A percentile compares a stretch with the other conserved stretches of the same genome.
phyloP scores from a whole-genome alignment of 2,329 filamentous ascomycete species.

The Fusarium acutatum region DNA sequence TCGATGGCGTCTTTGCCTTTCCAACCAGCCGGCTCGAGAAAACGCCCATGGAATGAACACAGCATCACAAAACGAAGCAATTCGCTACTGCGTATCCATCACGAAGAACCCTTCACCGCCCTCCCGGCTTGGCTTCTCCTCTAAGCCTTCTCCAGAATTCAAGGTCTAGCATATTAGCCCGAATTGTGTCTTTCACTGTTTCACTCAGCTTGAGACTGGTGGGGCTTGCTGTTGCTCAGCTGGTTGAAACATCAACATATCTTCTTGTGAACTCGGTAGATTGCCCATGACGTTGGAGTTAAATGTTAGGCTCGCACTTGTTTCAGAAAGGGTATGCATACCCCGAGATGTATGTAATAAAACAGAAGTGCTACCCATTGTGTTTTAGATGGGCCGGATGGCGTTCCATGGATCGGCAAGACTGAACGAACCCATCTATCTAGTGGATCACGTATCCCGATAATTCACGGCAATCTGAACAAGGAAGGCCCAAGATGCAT shows the following conservation, averaged over 20 bases:
- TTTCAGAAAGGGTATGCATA: background rate
- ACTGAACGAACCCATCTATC: background rate
- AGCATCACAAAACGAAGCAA: background rate
- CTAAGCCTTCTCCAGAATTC: background rate
- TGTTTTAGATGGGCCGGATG: background rate
- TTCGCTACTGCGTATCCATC: background rate
- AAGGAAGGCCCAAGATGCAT: background rate
- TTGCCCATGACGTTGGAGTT: background rate
- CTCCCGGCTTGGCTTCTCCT: background rate
- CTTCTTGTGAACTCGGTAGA: background rate
- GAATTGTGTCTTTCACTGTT: background rate
- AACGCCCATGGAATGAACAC: slow-evolving; percentile 6
- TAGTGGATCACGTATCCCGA: background rate
- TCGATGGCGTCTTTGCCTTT: slow-evolving; percentile 1
- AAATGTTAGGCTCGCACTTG: background rate
- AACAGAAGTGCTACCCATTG: background rate
- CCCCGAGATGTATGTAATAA: background rate
- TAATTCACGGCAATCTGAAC: background rate
- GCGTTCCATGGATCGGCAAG: slow-evolving; percentile 1
- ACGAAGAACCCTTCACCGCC: background rate
- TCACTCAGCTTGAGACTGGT: background rate
- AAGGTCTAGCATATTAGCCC: background rate
- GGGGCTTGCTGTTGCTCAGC: background rate
- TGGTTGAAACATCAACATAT: background rate
- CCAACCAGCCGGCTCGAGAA: slow-evolving; percentile 19